Base-by-base conservation (phyloP, 208 protist genomes). In the Leishmania tropica region DNA sequence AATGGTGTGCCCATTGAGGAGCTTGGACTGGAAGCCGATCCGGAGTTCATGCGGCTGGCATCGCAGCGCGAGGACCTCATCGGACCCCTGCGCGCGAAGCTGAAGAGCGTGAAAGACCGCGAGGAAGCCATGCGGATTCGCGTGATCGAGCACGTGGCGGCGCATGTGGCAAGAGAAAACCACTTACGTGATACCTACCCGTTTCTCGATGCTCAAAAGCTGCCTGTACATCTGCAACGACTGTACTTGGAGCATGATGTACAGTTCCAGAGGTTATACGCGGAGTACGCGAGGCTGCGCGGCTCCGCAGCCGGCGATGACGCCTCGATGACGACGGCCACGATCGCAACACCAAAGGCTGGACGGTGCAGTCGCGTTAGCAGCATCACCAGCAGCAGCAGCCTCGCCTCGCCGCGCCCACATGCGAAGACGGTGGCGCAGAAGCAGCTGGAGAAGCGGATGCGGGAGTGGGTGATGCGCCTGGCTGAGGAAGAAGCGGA, bases 51-150 rank as follows among this genome's bases (percentile, higher is more conserved):
- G 81, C 75, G 81, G 51, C 81, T 94, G 53, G 90, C 90, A n/a
- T 88, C 87, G 40, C 86, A 91, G 64, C 86, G 89, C 45, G 88
- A 94, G 71, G 89, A 94, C 48, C 75, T 93, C 24, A 48, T 93
- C 35, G 89, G 79, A 3, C 89, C 89, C 8, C 78, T 93, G 40
- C 88, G 89, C 24, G 77, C 70, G 21, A 87, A 87, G 76, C 78
- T 92, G 37, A 35, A 84, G 62, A 47, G 76, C 13, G 90, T 93
- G 81, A 85, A 88, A 56, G 78, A 81, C 0, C 85, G 87, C 60
- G 90, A 94, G 81, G 85, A 88, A 77, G 84, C 86, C 54, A 91
- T 95, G 62, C 83, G 87, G 75, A 81, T 78, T 21, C 81, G 78
- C 74, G 88, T 82, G 73, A 81, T 70, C 45, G 81, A 84, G 83